These are phyloP conservation scores for Theileria parva DNA, from an alignment of 169 alveolate species.

Conservation along the genomic window DNA sequence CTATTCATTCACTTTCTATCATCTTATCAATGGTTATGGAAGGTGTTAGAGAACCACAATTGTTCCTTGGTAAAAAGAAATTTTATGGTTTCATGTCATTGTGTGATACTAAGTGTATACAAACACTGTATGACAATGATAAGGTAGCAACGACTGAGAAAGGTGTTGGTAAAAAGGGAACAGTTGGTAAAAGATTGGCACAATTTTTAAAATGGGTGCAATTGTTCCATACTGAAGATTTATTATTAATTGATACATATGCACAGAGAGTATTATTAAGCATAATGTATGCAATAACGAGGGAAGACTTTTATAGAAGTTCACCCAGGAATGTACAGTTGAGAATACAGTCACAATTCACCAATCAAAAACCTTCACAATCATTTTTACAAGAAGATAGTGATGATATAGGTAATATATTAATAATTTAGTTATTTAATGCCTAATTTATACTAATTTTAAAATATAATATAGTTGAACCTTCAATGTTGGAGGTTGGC, in stretches of 20 bases:
- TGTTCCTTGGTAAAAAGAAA: constrained; percentile 55
- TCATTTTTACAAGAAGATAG: constrained; percentile 2
- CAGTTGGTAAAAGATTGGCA: constrained; percentile 28
- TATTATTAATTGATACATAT: constrained; percentile 52
- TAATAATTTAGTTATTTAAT: not conserved
- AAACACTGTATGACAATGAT: constrained; percentile 12
- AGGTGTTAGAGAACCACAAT: constrained; percentile 41
- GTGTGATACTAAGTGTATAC: constrained; percentile 54
- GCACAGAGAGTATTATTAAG: constrained; percentile 46
- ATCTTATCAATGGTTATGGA: constrained; percentile 56
- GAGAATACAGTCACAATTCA: constrained; percentile 45
- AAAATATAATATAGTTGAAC: not conserved
- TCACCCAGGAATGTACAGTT: constrained; percentile 38
- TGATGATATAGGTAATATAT: not conserved
- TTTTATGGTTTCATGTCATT: constrained; percentile 68
- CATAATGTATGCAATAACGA: constrained; percentile 55
- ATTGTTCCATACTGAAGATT: constrained; percentile 45
- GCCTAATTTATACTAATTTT: no score
- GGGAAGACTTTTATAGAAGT: constrained; percentile 20
- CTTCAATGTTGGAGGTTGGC: not conserved
- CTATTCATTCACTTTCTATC: constrained; percentile 33
- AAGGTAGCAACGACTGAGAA: not conserved
- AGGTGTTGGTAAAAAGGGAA: not conserved
- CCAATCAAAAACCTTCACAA: not conserved
- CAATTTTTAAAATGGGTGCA: constrained; percentile 59